phyloP scores from a whole-genome alignment of 202 grass and related monocot genomes.

The Saccharum hybrid region DNA sequence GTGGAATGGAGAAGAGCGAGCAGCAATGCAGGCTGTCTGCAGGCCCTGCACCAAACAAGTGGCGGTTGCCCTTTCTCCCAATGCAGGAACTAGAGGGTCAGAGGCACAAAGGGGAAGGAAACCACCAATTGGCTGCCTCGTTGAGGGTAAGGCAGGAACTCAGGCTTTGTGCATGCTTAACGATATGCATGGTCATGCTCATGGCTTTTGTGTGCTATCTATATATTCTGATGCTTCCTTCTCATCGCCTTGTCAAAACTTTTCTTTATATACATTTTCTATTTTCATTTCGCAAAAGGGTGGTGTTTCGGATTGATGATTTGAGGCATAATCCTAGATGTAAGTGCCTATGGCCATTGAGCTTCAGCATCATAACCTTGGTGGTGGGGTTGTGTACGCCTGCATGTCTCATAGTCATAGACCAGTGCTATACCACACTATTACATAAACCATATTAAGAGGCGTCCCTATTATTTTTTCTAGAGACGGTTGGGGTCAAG shows the following conservation, averaged over 20 bases:
- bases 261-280: conserved; percentile 8
- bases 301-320: too few relatives aligned
- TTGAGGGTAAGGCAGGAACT: conserved; percentile 25
- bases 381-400: too few relatives aligned
- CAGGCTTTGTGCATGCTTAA: conserved; percentile 19
- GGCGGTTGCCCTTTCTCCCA: conserved; percentile 21
- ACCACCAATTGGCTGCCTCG: conserved; percentile 10
- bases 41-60: conserved; percentile 40
- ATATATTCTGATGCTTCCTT: conserved; percentile 52
- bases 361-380: too few relatives aligned
- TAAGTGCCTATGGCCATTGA: too few relatives aligned
- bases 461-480: too few relatives aligned
- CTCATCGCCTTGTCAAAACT: neutral
- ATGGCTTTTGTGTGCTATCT: neutral
- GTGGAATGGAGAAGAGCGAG: conserved; percentile 36
- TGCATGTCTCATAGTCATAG: too few relatives aligned
- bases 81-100: conserved; percentile 29
- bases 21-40: conserved; percentile 52
- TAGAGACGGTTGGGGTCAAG: too few relatives aligned
- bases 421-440: too few relatives aligned
- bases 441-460: too few relatives aligned
- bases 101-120: conserved; percentile 29
- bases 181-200: conserved; percentile 23
- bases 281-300: conserved; percentile 2
- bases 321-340: too few relatives aligned